Conservation (phyloP, 2,329 filamentous ascomycete genomes). For the Chaetomiaceae sp. region DNA sequence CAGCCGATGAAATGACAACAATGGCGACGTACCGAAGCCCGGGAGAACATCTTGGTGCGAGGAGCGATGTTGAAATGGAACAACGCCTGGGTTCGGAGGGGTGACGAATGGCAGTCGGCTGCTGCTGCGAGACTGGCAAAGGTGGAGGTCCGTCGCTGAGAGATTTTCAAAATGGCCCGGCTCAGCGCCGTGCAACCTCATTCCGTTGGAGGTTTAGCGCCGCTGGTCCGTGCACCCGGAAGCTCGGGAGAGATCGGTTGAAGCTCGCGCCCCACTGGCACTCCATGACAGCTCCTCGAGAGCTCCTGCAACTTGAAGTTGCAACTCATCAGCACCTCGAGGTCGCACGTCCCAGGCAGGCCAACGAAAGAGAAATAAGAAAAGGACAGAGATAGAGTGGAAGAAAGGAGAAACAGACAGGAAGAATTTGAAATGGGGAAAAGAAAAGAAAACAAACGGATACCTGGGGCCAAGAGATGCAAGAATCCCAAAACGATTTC, state of each 20-base stretch:
- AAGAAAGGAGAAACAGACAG: too few species aligned
- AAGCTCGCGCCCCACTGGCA: slow-evolving; percentile 21
- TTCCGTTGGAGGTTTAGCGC: slow-evolving; percentile 15
- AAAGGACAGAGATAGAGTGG: too few species aligned
- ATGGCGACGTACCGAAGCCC: slow-evolving; percentile 49
- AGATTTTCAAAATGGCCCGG: slow-evolving; percentile 40
- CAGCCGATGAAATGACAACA: background rate
- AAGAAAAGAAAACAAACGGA: too few species aligned
- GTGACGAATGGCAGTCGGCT: slow-evolving; percentile 28
- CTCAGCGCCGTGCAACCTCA: slow-evolving; percentile 19
- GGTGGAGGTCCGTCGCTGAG: slow-evolving; percentile 34
- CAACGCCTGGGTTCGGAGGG: slow-evolving; percentile 19
- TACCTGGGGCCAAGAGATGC: too few species aligned
- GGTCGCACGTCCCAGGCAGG: too few species aligned
- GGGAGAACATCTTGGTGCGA: slow-evolving; percentile 52
- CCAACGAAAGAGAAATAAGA: too few species aligned
- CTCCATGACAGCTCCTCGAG: too few species aligned
- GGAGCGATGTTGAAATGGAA: slow-evolving; percentile 46
- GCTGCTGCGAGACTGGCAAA: slow-evolving; percentile 19
- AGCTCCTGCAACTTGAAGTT: too few species aligned
- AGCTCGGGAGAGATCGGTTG: slow-evolving; percentile 21
- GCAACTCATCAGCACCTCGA: too few species aligned
- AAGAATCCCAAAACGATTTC: too few species aligned
- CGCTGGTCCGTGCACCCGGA: slow-evolving; percentile 13
- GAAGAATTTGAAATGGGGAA: too few species aligned